A percentile compares a stretch with the other conserved stretches of the same genome.
Evolutionary conservation across 441 rosid genomes (phyloP).

Genomic region (Sinapis alba): DNA sequence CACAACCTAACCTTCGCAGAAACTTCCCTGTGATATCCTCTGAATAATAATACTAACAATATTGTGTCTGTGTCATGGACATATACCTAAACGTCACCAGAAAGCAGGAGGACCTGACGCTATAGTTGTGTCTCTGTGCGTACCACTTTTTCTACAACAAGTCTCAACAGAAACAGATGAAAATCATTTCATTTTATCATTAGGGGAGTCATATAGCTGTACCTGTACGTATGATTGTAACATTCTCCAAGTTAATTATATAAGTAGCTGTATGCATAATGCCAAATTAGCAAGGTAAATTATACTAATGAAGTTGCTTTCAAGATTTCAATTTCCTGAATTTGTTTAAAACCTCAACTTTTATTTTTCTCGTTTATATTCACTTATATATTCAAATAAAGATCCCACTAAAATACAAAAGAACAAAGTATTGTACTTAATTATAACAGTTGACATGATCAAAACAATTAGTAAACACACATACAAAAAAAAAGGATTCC

Average conservation of each 20-base stretch:
- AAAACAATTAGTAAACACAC: constrained; percentile 16
- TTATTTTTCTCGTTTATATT: not conserved
- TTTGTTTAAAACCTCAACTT: not conserved
- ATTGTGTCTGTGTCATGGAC: not conserved
- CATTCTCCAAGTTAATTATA: not conserved
- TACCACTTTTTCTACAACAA: not conserved
- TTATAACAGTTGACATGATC: not conserved
- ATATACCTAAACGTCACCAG: not conserved
- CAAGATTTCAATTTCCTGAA: constrained; percentile 2
- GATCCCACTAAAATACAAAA: constrained; percentile 16
- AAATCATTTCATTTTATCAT: too few species aligned
- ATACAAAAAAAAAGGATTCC: constrained; percentile 4
- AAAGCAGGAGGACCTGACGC: not conserved
- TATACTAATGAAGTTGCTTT: constrained; percentile 27
- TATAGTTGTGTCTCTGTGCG: not conserved
- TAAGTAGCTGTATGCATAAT: not conserved
- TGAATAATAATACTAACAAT: not conserved
- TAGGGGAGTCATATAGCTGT: not conserved
- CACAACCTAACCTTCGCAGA: constrained; percentile 24
- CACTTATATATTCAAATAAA: not conserved
- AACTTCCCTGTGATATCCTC: constrained; percentile 4
- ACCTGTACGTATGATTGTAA: not conserved
- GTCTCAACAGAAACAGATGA: constrained; percentile 10
- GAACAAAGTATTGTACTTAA: not conserved
- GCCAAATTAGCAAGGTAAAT: constrained; percentile 15